phyloP scores from a whole-genome alignment of 805 yeast species.

The Schizosaccharomyces pombe region DNA sequence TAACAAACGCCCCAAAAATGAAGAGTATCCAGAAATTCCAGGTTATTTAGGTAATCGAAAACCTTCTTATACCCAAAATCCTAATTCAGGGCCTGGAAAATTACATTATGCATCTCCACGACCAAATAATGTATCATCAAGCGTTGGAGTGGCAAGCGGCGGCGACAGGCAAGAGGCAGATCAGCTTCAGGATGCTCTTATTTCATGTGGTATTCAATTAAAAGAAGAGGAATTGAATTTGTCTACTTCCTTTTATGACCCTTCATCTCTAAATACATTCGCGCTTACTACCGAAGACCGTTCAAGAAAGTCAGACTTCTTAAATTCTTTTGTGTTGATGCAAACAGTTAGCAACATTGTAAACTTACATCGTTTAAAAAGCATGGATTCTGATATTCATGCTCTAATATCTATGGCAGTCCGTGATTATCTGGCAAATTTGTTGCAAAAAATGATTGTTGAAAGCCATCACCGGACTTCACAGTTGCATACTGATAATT shows the following conservation, averaged over 20 bases:
- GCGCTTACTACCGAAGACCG: slow-evolving; percentile 3
- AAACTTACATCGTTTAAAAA: neutral
- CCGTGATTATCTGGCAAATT: neutral
- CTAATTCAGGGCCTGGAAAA: neutral
- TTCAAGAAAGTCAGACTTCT: neutral
- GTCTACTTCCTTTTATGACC: neutral
- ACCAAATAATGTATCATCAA: neutral
- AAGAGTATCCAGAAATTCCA: neutral
- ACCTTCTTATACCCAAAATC: neutral
- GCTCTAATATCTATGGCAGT: slow-evolving; percentile 3
- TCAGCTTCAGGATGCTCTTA: slow-evolving; percentile 2
- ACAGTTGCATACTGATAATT: neutral
- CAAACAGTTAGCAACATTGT: neutral
- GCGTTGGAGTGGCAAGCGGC: neutral
- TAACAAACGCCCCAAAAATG: neutral
- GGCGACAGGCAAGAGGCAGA: neutral
- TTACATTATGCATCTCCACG: neutral
- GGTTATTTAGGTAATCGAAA: neutral
- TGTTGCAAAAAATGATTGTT: neutral
- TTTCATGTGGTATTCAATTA: neutral
- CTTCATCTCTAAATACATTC: neutral
- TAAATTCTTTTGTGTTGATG: neutral
- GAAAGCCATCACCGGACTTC: slow-evolving; percentile 3
- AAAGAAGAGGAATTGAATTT: slow-evolving; percentile 2
- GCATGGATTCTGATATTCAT: slow-evolving; percentile 1